phyloP scores from a whole-genome alignment of 2,329 filamentous ascomycete genomes.

The Aureobasidium leucospermi region DNA sequence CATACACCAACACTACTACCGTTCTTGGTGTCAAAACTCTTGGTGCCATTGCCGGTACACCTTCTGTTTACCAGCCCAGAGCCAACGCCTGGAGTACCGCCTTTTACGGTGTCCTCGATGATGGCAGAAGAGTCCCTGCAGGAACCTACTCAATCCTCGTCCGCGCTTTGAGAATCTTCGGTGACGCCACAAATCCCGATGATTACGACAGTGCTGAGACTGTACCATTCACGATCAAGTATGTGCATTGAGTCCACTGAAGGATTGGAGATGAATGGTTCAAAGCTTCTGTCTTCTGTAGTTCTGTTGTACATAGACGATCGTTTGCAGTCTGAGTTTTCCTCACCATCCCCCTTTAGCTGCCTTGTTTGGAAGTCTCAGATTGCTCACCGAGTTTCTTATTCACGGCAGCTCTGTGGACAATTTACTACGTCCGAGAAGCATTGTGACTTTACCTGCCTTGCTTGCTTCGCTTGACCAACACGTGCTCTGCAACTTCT shows the following conservation, averaged over 20 bases:
- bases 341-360: no score
- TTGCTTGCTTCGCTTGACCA: no score
- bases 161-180: conserved; percentile 25
- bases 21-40: conserved; percentile 13
- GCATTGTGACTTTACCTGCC: no score
- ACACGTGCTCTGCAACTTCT: no score
- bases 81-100: conserved; percentile 14
- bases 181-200: conserved; percentile 19
- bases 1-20: conserved; percentile 10
- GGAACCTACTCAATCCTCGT: conserved; percentile 25
- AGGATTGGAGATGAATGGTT: no score
- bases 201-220: conserved; percentile 24
- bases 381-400: no score
- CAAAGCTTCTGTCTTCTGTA: no score
- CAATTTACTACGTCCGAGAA: no score
- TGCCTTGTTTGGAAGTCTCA: no score
- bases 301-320: no score
- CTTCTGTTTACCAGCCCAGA: conserved; percentile 18
- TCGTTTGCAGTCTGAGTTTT: no score
- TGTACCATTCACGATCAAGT: conserved; percentile 20
- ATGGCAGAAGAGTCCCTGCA: conserved; percentile 22
- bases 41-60: conserved; percentile 18
- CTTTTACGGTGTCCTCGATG: conserved; percentile 23
- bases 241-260: conserved; percentile 3
- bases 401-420: no score